Conservation (phyloP, 1,284 basidiomycete species). For the Tilletiaria anomala region DNA sequence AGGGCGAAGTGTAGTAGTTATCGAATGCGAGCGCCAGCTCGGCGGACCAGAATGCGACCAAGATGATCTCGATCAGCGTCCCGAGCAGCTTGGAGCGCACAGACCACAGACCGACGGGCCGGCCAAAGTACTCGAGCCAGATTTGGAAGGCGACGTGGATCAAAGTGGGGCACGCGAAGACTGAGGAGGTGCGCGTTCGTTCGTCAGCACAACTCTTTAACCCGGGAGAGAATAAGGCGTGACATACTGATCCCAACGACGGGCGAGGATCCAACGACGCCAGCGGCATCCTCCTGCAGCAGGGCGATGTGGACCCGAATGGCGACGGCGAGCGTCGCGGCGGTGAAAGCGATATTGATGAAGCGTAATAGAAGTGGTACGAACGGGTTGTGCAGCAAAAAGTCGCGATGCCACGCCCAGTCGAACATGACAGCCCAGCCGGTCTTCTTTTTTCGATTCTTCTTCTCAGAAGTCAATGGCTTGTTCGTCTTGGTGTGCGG, state of each 20-base stretch:
- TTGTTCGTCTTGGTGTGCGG: background rate
- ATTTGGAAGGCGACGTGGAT: constrained; percentile 56
- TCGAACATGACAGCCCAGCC: background rate
- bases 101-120: constrained; percentile 71
- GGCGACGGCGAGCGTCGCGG: constrained; percentile 62
- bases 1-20: constrained; percentile 74
- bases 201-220: too few species aligned
- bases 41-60: constrained; percentile 84
- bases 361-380: constrained; percentile 59
- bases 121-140: constrained; percentile 63
- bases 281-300: constrained; percentile 46
- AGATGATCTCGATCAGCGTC: constrained; percentile 49
- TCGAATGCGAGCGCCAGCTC: constrained; percentile 72
- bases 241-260: constrained; percentile 69
- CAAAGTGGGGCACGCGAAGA: constrained; percentile 68
- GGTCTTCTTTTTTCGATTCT: background rate
- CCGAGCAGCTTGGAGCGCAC: constrained; percentile 34
- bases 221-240: too few species aligned
- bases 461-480: background rate
- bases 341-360: constrained; percentile 67
- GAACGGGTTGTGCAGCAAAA: constrained; percentile 37
- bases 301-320: constrained; percentile 58
- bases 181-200: too few species aligned
- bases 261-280: constrained; percentile 64
- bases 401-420: constrained; percentile 16